These are phyloP conservation scores for Coemansia sp. DNA, from an alignment of 192 early-diverging fungal genomes.

Conservation along the genomic window DNA sequence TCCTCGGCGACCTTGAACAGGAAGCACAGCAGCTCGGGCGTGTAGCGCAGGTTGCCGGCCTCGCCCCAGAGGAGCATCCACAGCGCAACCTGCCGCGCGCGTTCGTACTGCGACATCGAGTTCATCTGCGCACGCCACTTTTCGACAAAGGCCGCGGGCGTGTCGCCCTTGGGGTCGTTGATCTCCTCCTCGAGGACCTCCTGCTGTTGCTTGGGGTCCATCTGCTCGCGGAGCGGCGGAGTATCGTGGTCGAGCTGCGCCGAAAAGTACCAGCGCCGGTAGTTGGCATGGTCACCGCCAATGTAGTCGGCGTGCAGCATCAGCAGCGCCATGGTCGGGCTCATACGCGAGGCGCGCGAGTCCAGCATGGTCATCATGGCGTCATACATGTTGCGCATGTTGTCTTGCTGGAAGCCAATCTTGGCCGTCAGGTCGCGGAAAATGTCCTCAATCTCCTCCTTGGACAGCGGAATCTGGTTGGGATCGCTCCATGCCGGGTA, in stretches of 20 bases:
- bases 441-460: slow-evolving; percentile 63
- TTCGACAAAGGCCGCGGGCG: slow-evolving; percentile 51
- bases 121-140: slow-evolving; percentile 69
- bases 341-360: slow-evolving; percentile 69
- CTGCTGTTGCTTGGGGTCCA: slow-evolving; percentile 47
- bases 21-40: slow-evolving; percentile 71
- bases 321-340: slow-evolving; percentile 60
- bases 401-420: slow-evolving; percentile 75
- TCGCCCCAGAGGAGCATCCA: slow-evolving; percentile 79
- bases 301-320: slow-evolving; percentile 75
- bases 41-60: slow-evolving; percentile 66
- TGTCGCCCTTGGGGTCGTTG: slow-evolving; percentile 31
- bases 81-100: slow-evolving; percentile 64
- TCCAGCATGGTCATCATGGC: slow-evolving; percentile 75
- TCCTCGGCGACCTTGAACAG: slow-evolving; percentile 65
- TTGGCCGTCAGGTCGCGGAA: slow-evolving; percentile 60
- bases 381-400: slow-evolving; percentile 70
- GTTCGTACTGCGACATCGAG: slow-evolving; percentile 62
- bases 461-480: slow-evolving; percentile 59
- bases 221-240: slow-evolving; percentile 46
- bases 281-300: slow-evolving; percentile 76
- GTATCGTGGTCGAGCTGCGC: slow-evolving; percentile 59
- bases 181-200: slow-evolving; percentile 44
- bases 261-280: slow-evolving; percentile 79
- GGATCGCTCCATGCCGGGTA: slow-evolving; percentile 56